Evolutionary conservation across 1,284 basidiomycete species (phyloP).

Genomic region (Marasmius fiardii): DNA sequence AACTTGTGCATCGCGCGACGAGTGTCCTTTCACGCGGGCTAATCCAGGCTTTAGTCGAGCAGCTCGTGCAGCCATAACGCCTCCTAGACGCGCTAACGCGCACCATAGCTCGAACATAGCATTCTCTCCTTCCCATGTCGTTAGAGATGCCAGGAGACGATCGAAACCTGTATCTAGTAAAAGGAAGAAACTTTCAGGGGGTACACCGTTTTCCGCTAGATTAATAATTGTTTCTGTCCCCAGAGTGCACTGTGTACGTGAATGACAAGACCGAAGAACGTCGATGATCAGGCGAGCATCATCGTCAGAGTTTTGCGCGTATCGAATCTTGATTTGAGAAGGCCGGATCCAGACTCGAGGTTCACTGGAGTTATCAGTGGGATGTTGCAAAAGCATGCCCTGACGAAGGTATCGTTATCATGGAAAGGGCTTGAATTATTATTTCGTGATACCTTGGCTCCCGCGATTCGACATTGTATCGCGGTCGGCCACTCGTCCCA

Average conservation of each 20-base stretch:
- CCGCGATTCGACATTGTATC: slow-evolving; percentile 45
- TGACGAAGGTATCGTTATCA: slow-evolving; percentile 18
- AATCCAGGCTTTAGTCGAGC: slow-evolving; percentile 40
- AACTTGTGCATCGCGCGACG: slow-evolving; percentile 29
- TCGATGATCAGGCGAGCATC: slow-evolving; percentile 42
- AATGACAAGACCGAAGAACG: slow-evolving; percentile 42
- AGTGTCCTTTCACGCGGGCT: slow-evolving; percentile 41
- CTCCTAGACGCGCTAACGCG: slow-evolving; percentile 36
- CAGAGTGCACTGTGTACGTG: slow-evolving; percentile 37
- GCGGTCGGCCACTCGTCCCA: slow-evolving; percentile 42
- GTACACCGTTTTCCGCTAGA: slow-evolving; percentile 48
- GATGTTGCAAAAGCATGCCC: slow-evolving; percentile 43
- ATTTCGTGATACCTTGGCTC: slow-evolving; percentile 37
- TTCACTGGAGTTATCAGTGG: slow-evolving; percentile 24
- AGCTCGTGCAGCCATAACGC: slow-evolving; percentile 39
- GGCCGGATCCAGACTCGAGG: slow-evolving; percentile 39
- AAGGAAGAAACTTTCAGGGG: slow-evolving; percentile 30
- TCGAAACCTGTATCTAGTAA: slow-evolving; percentile 35
- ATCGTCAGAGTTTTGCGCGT: slow-evolving; percentile 28
- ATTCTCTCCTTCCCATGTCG: slow-evolving; percentile 40
- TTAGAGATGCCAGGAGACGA: slow-evolving; percentile 36
- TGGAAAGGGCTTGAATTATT: not conserved
- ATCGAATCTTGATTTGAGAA: slow-evolving; percentile 48
- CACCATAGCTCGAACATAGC: slow-evolving; percentile 41
- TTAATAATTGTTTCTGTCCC: slow-evolving; percentile 50